These are phyloP conservation scores for Phytophthora cryptogea DNA, from an alignment of 352 stramenopile genomes.

Conservation along the genomic window DNA sequence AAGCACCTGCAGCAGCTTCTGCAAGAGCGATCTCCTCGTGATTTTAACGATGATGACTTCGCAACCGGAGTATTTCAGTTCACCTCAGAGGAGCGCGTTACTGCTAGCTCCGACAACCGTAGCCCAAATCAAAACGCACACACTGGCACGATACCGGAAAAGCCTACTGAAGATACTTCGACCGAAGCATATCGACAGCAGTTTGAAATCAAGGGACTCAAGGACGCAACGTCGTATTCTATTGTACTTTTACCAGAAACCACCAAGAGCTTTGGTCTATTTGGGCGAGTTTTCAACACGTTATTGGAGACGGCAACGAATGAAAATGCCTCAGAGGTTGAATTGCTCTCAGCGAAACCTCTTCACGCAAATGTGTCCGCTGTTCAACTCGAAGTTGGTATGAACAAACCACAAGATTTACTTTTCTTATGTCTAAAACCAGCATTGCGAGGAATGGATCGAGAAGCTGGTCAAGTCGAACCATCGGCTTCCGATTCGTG, in stretches of 20 bases:
- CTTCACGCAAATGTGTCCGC: slow-evolving; percentile 42
- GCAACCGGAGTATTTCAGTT: slow-evolving; percentile 24
- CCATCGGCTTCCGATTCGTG: slow-evolving; percentile 16
- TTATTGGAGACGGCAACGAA: slow-evolving; percentile 64
- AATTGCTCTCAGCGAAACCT: slow-evolving; percentile 33
- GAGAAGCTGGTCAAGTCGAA: slow-evolving; percentile 3
- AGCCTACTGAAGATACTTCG: neutral
- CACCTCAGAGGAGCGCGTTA: slow-evolving; percentile 15
- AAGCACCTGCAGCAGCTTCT: slow-evolving; percentile 33
- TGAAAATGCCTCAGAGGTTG: slow-evolving; percentile 64
- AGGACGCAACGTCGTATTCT: slow-evolving; percentile 53
- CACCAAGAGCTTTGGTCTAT: slow-evolving; percentile 60
- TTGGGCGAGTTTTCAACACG: slow-evolving; percentile 45
- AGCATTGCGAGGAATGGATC: neutral
- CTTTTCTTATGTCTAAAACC: slow-evolving; percentile 47
- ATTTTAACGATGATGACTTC: slow-evolving; percentile 12
- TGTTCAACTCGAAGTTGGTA: slow-evolving; percentile 49
- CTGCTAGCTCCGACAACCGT: neutral
- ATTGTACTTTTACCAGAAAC: slow-evolving; percentile 73
- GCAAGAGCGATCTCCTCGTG: slow-evolving; percentile 17
- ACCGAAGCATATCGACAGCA: slow-evolving; percentile 22
- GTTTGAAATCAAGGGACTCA: slow-evolving; percentile 49
- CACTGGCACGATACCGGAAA: neutral
- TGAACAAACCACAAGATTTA: slow-evolving; percentile 64
- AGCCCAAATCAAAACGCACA: neutral